Evolutionary conservation across 192 early-diverging fungal species (phyloP).

Genomic region (Coemansia sp.): DNA sequence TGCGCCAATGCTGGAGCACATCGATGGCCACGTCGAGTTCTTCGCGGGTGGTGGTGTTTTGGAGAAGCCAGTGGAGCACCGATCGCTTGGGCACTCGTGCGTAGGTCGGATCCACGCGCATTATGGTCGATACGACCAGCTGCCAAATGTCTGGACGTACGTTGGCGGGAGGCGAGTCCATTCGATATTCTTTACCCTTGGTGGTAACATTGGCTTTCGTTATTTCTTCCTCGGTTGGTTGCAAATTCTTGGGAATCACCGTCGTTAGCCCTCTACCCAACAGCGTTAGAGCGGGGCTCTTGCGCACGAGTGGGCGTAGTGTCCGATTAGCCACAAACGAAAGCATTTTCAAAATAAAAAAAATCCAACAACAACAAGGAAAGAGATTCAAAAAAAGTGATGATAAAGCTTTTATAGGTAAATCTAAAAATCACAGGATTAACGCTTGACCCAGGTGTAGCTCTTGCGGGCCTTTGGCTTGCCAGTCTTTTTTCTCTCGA

Average conservation of each 20-base stretch:
- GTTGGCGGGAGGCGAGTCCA: constrained; percentile 4
- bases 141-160: constrained; percentile 30
- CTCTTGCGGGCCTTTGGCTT: constrained; percentile 91
- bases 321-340: neutral
- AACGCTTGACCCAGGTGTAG: constrained; percentile 78
- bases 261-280: no score
- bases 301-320: neutral
- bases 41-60: constrained; percentile 15
- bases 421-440: neutral
- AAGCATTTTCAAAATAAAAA: neutral
- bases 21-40: constrained; percentile 30
- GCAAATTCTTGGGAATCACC: constrained; percentile 20
- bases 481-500: constrained; percentile 96
- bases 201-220: neutral
- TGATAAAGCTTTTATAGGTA: neutral
- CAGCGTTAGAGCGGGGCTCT: no score
- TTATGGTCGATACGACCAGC: constrained; percentile 25
- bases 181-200: neutral
- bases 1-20: constrained; percentile 35
- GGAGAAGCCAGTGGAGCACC: constrained; percentile 32
- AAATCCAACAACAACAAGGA: neutral
- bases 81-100: constrained; percentile 22
- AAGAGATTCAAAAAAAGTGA: neutral
- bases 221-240: constrained; percentile 11
- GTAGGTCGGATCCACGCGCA: constrained; percentile 5